phyloP scores from a whole-genome alignment of 345 rosid species.

The Orychophragmus violaceus region DNA sequence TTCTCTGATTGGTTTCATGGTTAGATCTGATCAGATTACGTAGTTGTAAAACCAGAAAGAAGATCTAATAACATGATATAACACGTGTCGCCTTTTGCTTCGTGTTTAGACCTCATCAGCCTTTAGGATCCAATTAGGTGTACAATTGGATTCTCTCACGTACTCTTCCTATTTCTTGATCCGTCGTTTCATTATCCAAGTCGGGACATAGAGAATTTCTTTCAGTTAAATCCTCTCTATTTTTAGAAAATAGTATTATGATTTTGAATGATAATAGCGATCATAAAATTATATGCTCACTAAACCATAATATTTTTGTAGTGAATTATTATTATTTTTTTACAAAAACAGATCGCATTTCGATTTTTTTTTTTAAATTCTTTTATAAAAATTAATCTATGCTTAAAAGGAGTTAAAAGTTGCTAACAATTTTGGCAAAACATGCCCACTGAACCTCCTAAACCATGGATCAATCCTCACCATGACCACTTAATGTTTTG shows the following conservation, averaged over 20 bases:
- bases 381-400: no score
- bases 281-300: no score
- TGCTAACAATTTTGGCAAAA: no score
- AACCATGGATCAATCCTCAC: no score
- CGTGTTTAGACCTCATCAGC: background rate
- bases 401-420: no score
- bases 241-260: background rate
- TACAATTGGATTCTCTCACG: constrained; percentile 10
- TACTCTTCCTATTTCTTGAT: no score
- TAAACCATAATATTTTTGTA: no score
- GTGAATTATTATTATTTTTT: background rate
- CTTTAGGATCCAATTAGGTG: constrained; percentile 15
- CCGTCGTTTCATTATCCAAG: background rate
- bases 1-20: constrained; percentile 16
- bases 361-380: no score
- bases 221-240: background rate
- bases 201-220: background rate
- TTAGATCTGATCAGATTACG: constrained; percentile 25
- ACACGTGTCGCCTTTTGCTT: constrained; percentile 13
- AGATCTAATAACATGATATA: constrained; percentile 4
- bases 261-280: no score
- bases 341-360: no score
- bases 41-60: constrained; percentile 9
- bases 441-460: no score
- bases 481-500: no score